A percentile compares a stretch with the other conserved stretches of the same genome.
Conservation (phyloP, 2,329 filamentous ascomycete species). For the Penicillium thymicola region DNA sequence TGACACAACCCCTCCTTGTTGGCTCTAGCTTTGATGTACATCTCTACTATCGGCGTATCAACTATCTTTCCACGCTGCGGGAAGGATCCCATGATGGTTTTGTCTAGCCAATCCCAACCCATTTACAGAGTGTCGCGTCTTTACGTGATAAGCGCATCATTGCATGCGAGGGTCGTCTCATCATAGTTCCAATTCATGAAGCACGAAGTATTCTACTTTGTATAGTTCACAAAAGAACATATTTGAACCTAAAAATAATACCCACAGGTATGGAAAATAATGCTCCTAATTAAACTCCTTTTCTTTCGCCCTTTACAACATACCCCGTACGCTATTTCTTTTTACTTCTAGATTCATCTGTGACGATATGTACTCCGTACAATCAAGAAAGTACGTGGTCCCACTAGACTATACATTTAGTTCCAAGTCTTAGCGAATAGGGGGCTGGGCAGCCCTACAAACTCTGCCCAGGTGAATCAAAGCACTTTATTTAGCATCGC, state of each 20-base stretch:
- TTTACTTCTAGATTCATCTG: slow-evolving; percentile 8
- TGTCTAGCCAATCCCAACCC: not conserved
- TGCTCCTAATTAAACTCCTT: slow-evolving; percentile 21
- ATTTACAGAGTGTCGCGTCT: not conserved
- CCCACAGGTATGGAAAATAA: slow-evolving; percentile 1
- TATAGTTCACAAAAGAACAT: not conserved
- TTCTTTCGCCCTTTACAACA: slow-evolving; percentile 1
- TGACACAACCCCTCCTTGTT: slow-evolving; percentile 7
- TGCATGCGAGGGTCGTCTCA: not conserved
- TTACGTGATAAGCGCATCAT: slow-evolving; percentile 5
- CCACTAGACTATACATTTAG: slow-evolving; percentile 14
- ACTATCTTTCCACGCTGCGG: not conserved
- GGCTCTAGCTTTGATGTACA: not conserved
- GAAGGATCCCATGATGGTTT: slow-evolving; percentile 7
- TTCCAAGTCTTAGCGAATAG: slow-evolving; percentile 22
- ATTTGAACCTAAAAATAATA: not conserved
- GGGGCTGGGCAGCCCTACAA: slow-evolving; percentile 19
- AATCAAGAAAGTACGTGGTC: not conserved
- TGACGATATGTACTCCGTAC: not conserved
- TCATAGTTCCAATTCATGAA: not conserved
- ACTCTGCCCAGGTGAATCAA: not conserved
- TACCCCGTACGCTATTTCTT: not conserved
- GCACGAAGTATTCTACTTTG: not conserved
- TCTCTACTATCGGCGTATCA: slow-evolving; percentile 3
- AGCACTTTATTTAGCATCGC: not conserved